Evolutionary conservation across 2,329 filamentous ascomycete genomes (phyloP), one percentile per base, ranked within the genome.

Genomic region (Xylariaceae sp.): DNA sequence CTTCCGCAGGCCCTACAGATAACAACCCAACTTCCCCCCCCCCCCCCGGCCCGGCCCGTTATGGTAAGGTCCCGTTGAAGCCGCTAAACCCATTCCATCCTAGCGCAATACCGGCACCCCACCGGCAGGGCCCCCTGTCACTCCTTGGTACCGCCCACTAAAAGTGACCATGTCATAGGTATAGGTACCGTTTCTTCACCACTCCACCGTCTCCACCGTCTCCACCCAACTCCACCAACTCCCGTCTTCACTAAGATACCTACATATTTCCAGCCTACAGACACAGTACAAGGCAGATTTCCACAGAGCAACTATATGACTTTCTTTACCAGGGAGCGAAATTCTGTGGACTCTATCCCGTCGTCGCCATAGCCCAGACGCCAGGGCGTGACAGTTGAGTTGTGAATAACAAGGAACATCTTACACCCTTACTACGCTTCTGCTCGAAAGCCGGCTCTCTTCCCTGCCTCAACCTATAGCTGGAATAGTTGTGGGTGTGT

Each of bases 181-280:
- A n/a, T n/a, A n/a, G n/a, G 14, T 36, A 37, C 29, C 33, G 33
- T 21, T 36, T 37, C 45, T 48, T 31, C 26, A 29, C 26, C 26
- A 29, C 26, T 29, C 26, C 45, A 39, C 45, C 33, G n/a, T n/a
- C n/a, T n/a, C n/a, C n/a, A n/a, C n/a, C n/a, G n/a, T n/a, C n/a
- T n/a, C n/a, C n/a, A n/a, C n/a, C n/a, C n/a, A n/a, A n/a, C n/a
- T n/a, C n/a, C n/a, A n/a, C n/a, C n/a, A n/a, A 39, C 33, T 48
- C 33, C 45, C 45, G 23, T 28, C 45, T 48, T 48, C 45, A 48
- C 46, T 49, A 49, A 39, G 46, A 49, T 49, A 49, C n/a, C n/a
- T n/a, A n/a, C n/a, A n/a, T n/a, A n/a, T 49, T 49, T 39, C 34
- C 34, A 47, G 34, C 34, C 34, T 39, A 49, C 24, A 40, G 29